Evolutionary conservation across 2,329 filamentous ascomycete species (phyloP).

Genomic region (Rhynchosporium secalis): DNA sequence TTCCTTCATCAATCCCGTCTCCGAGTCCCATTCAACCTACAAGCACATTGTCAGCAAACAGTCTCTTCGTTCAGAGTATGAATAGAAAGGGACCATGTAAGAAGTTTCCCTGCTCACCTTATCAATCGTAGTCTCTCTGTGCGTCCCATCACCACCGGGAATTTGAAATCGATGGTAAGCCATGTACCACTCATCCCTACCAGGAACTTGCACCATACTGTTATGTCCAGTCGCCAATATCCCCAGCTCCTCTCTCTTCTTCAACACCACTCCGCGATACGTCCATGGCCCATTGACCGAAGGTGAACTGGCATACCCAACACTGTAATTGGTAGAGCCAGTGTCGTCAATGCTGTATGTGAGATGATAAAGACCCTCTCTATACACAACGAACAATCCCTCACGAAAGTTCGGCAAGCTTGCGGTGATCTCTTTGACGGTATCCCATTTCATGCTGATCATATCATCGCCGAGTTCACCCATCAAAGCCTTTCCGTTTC

Average conservation of each 20-base stretch:
- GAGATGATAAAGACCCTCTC: constrained; percentile 14
- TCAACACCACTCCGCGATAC: constrained; percentile 10
- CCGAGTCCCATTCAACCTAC: constrained; percentile 12
- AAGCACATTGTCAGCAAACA: background rate
- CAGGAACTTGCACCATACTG: constrained; percentile 14
- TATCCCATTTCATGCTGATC: constrained; percentile 15
- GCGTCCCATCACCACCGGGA: constrained; percentile 12
- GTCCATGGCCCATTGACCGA: constrained; percentile 12
- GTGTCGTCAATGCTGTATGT: constrained; percentile 18
- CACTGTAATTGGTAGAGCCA: constrained; percentile 11
- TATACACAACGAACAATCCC: constrained; percentile 12
- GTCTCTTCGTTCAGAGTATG: background rate
- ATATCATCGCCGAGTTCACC: constrained; percentile 10
- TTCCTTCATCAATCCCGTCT: constrained; percentile 11
- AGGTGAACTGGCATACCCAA: constrained; percentile 13
- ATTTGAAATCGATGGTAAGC: constrained; percentile 18
- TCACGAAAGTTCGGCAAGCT: constrained; percentile 15
- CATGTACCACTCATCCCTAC: constrained; percentile 18
- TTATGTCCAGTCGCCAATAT: constrained; percentile 15
- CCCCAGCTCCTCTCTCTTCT: constrained; percentile 13
- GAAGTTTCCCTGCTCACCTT: background rate
- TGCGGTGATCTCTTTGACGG: constrained; percentile 12
- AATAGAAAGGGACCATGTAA: background rate
- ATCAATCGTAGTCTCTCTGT: constrained; percentile 16
- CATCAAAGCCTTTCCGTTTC: constrained; percentile 11